A percentile compares a stretch with the other conserved stretches of the same genome.
Conservation (phyloP, 805 yeast genomes). For the Kockiozyma suomiensis region DNA sequence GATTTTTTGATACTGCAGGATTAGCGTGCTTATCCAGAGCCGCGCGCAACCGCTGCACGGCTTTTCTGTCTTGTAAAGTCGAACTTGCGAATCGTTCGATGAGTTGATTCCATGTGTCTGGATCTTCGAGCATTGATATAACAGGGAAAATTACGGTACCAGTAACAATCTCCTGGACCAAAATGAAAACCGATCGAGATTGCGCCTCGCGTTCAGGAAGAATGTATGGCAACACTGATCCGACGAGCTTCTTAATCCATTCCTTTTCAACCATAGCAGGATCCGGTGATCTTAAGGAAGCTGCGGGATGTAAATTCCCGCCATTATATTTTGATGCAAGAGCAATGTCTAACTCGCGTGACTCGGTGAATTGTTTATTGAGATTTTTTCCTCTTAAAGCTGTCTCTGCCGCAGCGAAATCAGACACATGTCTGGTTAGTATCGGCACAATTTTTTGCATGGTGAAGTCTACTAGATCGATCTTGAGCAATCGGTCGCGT, state of each 20-base stretch:
- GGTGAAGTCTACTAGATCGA: constrained; percentile 61
- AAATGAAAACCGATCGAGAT: constrained; percentile 52
- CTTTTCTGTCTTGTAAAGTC: constrained; percentile 69
- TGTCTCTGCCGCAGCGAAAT: constrained; percentile 51
- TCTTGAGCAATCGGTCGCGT: constrained; percentile 45
- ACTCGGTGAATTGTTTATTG: constrained; percentile 40
- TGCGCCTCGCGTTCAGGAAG: constrained; percentile 48
- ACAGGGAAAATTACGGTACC: constrained; percentile 59
- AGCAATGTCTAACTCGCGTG: constrained; percentile 47
- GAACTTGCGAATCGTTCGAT: constrained; percentile 63
- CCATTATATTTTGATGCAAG: constrained; percentile 50
- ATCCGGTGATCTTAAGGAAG: constrained; percentile 46
- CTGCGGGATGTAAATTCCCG: constrained; percentile 63
- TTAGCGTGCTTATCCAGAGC: constrained; percentile 63
- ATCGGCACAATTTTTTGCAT: constrained; percentile 65
- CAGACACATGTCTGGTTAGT: constrained; percentile 62
- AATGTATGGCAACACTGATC: constrained; percentile 52
- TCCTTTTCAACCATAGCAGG: constrained; percentile 50
- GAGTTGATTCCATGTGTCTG: constrained; percentile 74
- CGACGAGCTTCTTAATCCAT: constrained; percentile 52
- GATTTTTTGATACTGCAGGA: constrained; percentile 18
- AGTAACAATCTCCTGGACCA: constrained; percentile 66
- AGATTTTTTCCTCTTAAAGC: constrained; percentile 38
- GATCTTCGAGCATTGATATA: constrained; percentile 57
- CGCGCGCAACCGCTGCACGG: constrained; percentile 70